phyloP scores from a whole-genome alignment of 2,329 filamentous ascomycete species.

The Plectosphaerella plurivora region DNA sequence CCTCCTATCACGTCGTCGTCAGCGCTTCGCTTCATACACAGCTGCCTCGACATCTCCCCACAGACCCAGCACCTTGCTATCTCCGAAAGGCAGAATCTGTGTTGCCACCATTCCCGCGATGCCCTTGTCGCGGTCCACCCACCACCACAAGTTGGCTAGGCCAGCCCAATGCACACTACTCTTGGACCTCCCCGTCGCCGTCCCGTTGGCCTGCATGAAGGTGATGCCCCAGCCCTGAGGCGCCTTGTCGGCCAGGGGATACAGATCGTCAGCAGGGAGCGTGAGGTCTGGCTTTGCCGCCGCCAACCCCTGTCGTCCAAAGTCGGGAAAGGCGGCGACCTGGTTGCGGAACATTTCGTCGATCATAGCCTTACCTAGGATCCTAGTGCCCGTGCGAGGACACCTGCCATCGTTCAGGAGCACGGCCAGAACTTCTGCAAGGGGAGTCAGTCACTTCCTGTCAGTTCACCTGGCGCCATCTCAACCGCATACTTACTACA shows the following conservation, averaged over 20 bases:
- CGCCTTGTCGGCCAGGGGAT: slow-evolving; percentile 34
- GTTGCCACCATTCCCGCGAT: slow-evolving; percentile 47
- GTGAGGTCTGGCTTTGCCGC: slow-evolving; percentile 44
- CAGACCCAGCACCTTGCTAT: slow-evolving; percentile 33
- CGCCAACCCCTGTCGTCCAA: slow-evolving; percentile 37
- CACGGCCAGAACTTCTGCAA: slow-evolving; percentile 51
- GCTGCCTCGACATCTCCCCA: slow-evolving; percentile 33
- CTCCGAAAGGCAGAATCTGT: slow-evolving; percentile 47
- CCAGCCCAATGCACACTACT: slow-evolving; percentile 55
- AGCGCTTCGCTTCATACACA: slow-evolving; percentile 21
- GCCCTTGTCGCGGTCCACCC: slow-evolving; percentile 55
- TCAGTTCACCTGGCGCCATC: slow-evolving; percentile 1
- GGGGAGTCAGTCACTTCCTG: neutral
- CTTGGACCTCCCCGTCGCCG: slow-evolving; percentile 44
- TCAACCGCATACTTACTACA: slow-evolving; percentile 34
- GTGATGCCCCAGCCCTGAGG: slow-evolving; percentile 63
- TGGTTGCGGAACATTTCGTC: slow-evolving; percentile 63
- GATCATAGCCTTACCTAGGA: slow-evolving; percentile 54
- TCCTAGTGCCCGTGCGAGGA: slow-evolving; percentile 46
- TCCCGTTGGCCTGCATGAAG: slow-evolving; percentile 48
- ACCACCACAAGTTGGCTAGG: slow-evolving; percentile 58
- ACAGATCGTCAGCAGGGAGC: slow-evolving; percentile 45
- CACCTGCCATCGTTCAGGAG: slow-evolving; percentile 62
- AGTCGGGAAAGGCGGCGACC: slow-evolving; percentile 49
- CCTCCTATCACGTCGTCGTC: too few species aligned